phyloP scores from a whole-genome alignment of 2,329 filamentous ascomycete species.

The Fusarium pininemorale region DNA sequence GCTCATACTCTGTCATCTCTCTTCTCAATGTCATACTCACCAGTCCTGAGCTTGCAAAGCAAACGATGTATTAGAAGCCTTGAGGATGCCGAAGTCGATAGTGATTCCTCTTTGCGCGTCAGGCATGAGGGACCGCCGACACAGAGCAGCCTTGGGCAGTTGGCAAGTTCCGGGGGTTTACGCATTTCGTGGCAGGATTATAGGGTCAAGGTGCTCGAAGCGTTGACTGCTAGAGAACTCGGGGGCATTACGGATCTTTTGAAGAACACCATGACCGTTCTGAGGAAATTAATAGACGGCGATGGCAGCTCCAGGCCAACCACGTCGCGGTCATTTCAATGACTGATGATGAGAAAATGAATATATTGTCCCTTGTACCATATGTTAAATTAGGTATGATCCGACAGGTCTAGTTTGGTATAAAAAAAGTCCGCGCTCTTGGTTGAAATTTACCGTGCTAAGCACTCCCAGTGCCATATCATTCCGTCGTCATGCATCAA shows the following conservation, averaged over 20 bases:
- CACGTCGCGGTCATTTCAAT: slow-evolving; percentile 9
- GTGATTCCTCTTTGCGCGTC: slow-evolving; percentile 51
- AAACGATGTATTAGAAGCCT: slow-evolving; percentile 64
- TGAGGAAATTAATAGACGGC: slow-evolving; percentile 62
- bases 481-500: slow-evolving; percentile 23
- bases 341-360: not conserved
- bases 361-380: not conserved
- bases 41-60: slow-evolving; percentile 64
- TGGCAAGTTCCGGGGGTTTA: slow-evolving; percentile 73
- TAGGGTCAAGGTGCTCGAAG: slow-evolving; percentile 74
- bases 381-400: not conserved
- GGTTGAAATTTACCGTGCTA: not conserved
- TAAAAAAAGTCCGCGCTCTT: not conserved
- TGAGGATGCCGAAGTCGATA: slow-evolving; percentile 63
- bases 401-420: slow-evolving; percentile 45
- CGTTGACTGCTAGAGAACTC: slow-evolving; percentile 71
- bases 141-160: slow-evolving; percentile 68
- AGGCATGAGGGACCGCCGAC: slow-evolving; percentile 76
- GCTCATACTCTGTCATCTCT: slow-evolving; percentile 57
- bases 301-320: slow-evolving; percentile 35
- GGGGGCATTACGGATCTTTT: slow-evolving; percentile 75
- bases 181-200: slow-evolving; percentile 78
- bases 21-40: slow-evolving; percentile 69
- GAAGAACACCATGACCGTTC: slow-evolving; percentile 81
- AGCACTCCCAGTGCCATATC: not conserved